Base-by-base conservation (phyloP, 1,284 basidiomycete species). In the Caloboletus inedulis region DNA sequence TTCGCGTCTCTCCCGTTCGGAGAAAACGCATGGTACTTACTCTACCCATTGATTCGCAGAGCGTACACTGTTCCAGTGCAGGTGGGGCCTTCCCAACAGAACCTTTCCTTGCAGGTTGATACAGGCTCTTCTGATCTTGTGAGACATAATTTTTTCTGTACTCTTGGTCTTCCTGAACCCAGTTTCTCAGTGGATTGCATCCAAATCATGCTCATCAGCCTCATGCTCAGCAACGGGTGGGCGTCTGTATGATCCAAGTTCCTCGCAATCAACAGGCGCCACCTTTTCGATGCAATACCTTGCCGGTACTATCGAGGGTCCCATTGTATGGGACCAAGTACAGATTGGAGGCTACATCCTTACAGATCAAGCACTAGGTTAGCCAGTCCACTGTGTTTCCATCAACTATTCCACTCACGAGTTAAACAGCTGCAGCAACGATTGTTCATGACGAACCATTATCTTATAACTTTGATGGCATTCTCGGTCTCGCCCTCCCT, bases 111-210 rank as follows among this genome's bases (percentile, higher is more conserved):
- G 2, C 85, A 88, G 59, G 77, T 89, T 31, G 87, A 90, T 60
- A 87, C 84, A 0, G 87, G 88, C 33, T 89, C 87, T 1, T 85
- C 85, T 0, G 87, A 90, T 68, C 73, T 89, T 25, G 86, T 87
- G 52, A 58, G 82, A 71, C 35, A 41, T 29, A 36, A 44, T 16
- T 53, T 57, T 31, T 21, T 55, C 30, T 50, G 34, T 27, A 21
- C 29, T 46, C 23, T 3, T n/a, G 29, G 31, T 41, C 30, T 45
- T 50, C 39, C 33, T 57, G 9, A 48, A 37, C n/a, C 27, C 7
- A 7, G 4, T 39, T 39, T 40, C 27, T 10, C 53, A 85, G 84
- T 88, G 86, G 85, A 69, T 87, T 40, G 82, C 82, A 0, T 82
- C 82, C 1, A 74, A 71, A 7, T 75, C 75, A 3, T 87, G 85